These are phyloP conservation scores for Vachellia pachyceras DNA, from an alignment of 306 rosid genomes.

Conservation along the genomic window DNA sequence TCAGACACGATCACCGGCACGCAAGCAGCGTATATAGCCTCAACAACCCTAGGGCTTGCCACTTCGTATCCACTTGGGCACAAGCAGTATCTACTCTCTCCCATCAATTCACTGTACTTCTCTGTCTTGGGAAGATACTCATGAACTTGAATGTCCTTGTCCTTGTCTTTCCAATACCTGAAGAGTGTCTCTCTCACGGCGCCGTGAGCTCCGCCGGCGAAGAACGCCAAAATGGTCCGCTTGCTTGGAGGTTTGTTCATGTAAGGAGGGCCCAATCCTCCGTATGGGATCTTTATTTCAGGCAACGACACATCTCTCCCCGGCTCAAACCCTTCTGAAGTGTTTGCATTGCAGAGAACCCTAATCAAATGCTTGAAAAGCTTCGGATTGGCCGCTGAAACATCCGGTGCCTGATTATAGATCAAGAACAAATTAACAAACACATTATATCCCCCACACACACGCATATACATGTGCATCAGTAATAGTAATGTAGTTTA, in stretches of 20 bases:
- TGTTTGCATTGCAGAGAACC: slow-evolving; percentile 39
- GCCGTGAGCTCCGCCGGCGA: slow-evolving; percentile 40
- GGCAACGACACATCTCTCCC: slow-evolving; percentile 38
- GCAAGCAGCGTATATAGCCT: slow-evolving; percentile 45
- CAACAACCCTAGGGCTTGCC: slow-evolving; percentile 64
- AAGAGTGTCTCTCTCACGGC: slow-evolving; percentile 6
- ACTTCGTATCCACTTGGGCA: slow-evolving; percentile 66
- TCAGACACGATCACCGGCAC: slow-evolving; percentile 56
- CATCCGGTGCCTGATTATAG: slow-evolving; percentile 36
- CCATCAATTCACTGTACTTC: slow-evolving; percentile 27
- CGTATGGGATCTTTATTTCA: slow-evolving; percentile 13
- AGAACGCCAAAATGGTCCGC: slow-evolving; percentile 37
- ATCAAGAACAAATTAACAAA: not conserved
- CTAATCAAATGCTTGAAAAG: slow-evolving; percentile 35
- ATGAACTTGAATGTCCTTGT: slow-evolving; percentile 24
- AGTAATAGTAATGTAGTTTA: too few relatives aligned
- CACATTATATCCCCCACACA: not conserved
- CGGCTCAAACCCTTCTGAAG: slow-evolving; percentile 37
- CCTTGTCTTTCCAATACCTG: slow-evolving; percentile 29
- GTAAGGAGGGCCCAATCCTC: slow-evolving; percentile 4
- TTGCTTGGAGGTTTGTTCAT: not conserved
- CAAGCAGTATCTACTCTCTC: slow-evolving; percentile 46
- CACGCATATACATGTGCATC: too few relatives aligned
- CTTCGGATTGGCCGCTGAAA: slow-evolving; percentile 15
- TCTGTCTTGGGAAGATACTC: slow-evolving; percentile 26